Percentiles rank a stretch among this genome's conserved stretches.
Conservation (phyloP, 768 basidiomycete genomes). For the Trichaptum fuscoviolaceum region DNA sequence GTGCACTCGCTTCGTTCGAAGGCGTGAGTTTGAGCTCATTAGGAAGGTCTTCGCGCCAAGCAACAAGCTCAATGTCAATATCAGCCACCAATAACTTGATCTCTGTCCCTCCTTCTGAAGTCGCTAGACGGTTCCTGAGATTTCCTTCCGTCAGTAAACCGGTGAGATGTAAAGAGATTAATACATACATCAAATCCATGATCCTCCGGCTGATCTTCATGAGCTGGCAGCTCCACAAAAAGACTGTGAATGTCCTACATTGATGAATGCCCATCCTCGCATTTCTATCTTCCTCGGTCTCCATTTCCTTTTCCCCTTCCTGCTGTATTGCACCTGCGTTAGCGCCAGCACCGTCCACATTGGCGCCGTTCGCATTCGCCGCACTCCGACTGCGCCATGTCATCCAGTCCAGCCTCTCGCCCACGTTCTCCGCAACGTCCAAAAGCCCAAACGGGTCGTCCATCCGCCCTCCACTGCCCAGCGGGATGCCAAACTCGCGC, state of each 20-base stretch:
- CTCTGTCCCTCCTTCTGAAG: conserved; percentile 22
- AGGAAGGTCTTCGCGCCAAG: conserved; percentile 41
- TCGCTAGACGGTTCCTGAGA: conserved; percentile 39
- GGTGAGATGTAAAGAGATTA: not conserved
- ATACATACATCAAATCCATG: conserved; percentile 50
- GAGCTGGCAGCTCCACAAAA: conserved; percentile 44
- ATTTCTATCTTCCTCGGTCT: not conserved
- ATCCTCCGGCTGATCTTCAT: conserved; percentile 44
- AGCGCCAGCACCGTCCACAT: not conserved
- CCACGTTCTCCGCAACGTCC: conserved; percentile 29
- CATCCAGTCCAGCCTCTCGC: conserved; percentile 13
- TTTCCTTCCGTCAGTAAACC: not conserved
- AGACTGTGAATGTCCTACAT: conserved; percentile 22
- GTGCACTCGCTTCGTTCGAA: conserved; percentile 40
- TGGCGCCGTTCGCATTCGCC: not conserved
- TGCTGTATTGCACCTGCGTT: not conserved
- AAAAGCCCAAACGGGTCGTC: conserved; percentile 36
- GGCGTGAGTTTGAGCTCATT: conserved; percentile 47
- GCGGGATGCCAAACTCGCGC: conserved; percentile 47
- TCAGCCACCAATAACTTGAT: not conserved
- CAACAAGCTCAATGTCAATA: conserved; percentile 33
- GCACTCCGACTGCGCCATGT: not conserved
- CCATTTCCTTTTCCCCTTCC: not conserved
- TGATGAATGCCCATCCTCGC: not conserved
- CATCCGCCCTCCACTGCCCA: conserved; percentile 29